A percentile compares a stretch with the other conserved stretches of the same genome.
phyloP scores from a whole-genome alignment of 805 yeast genomes.

The Saccharomyces mikatae region DNA sequence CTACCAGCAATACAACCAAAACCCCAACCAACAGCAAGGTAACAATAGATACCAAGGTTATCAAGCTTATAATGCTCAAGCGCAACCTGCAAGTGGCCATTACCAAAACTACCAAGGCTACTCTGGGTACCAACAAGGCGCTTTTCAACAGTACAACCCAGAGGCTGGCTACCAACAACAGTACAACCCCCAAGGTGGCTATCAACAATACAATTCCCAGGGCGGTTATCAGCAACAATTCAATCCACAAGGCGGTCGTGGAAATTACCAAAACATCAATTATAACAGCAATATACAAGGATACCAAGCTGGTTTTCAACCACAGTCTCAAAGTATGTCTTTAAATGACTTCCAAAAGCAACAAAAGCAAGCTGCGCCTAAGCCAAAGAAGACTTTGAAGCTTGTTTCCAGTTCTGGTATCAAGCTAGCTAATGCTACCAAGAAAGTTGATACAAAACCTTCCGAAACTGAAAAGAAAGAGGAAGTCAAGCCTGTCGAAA shows the following conservation, averaged over 20 bases:
- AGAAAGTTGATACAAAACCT: conserved; percentile 30
- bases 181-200: conserved; percentile 13
- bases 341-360: conserved; percentile 77
- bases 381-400: conserved; percentile 62
- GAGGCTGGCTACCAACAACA: conserved; percentile 24
- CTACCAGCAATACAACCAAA: conserved; percentile 21
- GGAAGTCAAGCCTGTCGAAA: conserved; percentile 12
- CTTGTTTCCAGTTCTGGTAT: conserved; percentile 58
- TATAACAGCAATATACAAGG: conserved; percentile 3
- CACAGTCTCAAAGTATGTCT: conserved; percentile 49
- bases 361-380: conserved; percentile 38
- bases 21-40: conserved; percentile 12
- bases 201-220: conserved; percentile 19
- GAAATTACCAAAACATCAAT: conserved; percentile 11
- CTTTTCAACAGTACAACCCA: conserved; percentile 24
- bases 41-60: conserved; percentile 6
- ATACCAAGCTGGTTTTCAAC: conserved; percentile 13
- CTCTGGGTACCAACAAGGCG: conserved; percentile 14
- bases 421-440: conserved; percentile 49
- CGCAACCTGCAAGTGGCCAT: conserved; percentile 1
- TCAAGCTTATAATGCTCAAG: conserved; percentile 1
- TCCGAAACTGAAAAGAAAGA: conserved; percentile 25
- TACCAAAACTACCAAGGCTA: conserved; percentile 6
- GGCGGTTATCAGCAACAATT: conserved; percentile 21
- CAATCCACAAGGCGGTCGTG: conserved; percentile 19